phyloP scores from a whole-genome alignment of 306 rosid species.

The Castanospermum australe region DNA sequence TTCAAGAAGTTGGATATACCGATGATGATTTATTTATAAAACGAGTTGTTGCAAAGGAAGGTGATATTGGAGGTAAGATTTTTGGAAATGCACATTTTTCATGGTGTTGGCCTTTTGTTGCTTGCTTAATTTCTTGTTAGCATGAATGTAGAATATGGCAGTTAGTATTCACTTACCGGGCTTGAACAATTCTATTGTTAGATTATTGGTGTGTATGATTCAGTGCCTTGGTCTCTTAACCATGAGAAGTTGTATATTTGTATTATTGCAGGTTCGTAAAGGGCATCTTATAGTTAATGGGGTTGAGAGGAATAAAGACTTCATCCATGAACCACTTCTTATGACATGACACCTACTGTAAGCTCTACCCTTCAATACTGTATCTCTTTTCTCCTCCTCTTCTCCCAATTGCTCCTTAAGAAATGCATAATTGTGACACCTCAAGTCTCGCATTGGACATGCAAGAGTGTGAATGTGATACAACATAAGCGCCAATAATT shows the following conservation, averaged over 20 bases:
- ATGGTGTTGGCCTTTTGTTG: neutral
- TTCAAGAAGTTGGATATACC: slow-evolving; percentile 73
- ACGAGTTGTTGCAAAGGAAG: slow-evolving; percentile 70
- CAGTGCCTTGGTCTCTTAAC: neutral
- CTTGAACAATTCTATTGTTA: neutral
- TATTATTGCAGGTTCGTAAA: slow-evolving; percentile 56
- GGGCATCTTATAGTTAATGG: slow-evolving; percentile 71
- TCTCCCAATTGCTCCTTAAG: neutral
- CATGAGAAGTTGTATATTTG: neutral
- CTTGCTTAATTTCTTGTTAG: neutral
- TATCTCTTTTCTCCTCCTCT: neutral
- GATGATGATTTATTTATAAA: slow-evolving; percentile 72
- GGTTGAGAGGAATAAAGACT: slow-evolving; percentile 61
- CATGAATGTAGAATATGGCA: too few relatives aligned
- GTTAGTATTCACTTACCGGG: too few relatives aligned
- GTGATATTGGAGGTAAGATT: slow-evolving; percentile 64
- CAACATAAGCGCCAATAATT: neutral
- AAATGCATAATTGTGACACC: neutral
- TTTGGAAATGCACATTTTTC: neutral
- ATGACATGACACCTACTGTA: slow-evolving; percentile 61
- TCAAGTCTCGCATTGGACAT: neutral
- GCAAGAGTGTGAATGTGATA: neutral
- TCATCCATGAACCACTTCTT: slow-evolving; percentile 59
- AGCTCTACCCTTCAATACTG: slow-evolving; percentile 17
- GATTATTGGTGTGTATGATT: neutral